These are phyloP conservation scores for Phytophthora kernoviae DNA, from an alignment of 352 stramenopile species.

Conservation along the genomic window DNA sequence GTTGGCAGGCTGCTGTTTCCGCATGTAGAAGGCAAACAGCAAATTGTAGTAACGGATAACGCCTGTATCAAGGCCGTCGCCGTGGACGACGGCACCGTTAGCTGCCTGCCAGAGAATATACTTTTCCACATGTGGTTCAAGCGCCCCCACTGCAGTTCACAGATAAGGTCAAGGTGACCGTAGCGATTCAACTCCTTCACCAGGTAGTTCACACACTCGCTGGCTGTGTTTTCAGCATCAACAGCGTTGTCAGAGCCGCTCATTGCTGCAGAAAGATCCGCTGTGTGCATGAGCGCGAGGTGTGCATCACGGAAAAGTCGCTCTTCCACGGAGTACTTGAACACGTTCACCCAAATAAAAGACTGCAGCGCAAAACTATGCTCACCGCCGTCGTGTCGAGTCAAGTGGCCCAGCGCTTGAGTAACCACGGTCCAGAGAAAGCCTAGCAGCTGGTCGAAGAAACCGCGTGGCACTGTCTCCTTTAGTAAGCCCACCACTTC, in stretches of 20 bases:
- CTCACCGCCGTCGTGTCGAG: slow-evolving; percentile 32
- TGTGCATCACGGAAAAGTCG: slow-evolving; percentile 66
- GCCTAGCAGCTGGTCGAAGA: slow-evolving; percentile 55
- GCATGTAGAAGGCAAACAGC: slow-evolving; percentile 72
- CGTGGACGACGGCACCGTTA: slow-evolving; percentile 58
- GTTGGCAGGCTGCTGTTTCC: slow-evolving; percentile 66
- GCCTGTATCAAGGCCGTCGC: slow-evolving; percentile 39
- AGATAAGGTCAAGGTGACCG: slow-evolving; percentile 68
- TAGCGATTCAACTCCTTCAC: slow-evolving; percentile 77
- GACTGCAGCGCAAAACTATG: slow-evolving; percentile 54
- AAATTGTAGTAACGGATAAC: slow-evolving; percentile 70
- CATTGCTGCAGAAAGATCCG: slow-evolving; percentile 44
- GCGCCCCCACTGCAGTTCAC: slow-evolving; percentile 71
- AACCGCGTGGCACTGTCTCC: slow-evolving; percentile 63
- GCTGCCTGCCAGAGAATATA: slow-evolving; percentile 77
- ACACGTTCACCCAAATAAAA: slow-evolving; percentile 86
- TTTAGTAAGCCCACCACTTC: slow-evolving; percentile 69
- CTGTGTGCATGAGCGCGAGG: slow-evolving; percentile 72
- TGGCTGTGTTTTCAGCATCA: slow-evolving; percentile 41
- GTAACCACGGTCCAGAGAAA: slow-evolving; percentile 76
- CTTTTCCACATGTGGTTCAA: slow-evolving; percentile 69
- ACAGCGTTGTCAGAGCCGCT: slow-evolving; percentile 6
- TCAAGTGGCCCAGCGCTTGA: slow-evolving; percentile 47
- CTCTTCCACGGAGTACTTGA: slow-evolving; percentile 80
- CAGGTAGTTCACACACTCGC: slow-evolving; percentile 74